phyloP scores from a whole-genome alignment of 2,329 filamentous ascomycete species.

The Lecanicillium sp. region DNA sequence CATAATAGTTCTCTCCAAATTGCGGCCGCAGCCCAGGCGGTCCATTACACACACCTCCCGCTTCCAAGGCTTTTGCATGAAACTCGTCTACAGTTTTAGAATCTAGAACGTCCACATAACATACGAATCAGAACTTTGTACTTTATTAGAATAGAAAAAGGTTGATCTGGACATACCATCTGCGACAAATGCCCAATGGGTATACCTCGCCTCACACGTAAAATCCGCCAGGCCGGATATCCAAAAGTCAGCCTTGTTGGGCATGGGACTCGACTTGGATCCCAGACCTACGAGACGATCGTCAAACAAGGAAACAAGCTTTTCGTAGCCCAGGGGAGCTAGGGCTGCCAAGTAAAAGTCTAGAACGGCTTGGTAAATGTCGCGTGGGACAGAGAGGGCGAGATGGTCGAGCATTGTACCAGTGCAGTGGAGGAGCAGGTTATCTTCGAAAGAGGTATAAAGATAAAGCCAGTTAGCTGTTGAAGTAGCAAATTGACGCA shows the following conservation, averaged over 20 bases:
- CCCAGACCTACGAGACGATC: slow-evolving; percentile 6
- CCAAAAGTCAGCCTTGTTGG: slow-evolving; percentile 7
- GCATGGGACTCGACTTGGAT: slow-evolving; percentile 3
- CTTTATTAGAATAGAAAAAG: background rate
- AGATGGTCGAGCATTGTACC: slow-evolving; percentile 9
- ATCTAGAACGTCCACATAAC: slow-evolving; percentile 15
- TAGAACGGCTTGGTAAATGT: slow-evolving; percentile 6
- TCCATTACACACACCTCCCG: slow-evolving; percentile 34
- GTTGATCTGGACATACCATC: too few relatives aligned
- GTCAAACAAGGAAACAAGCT: slow-evolving; percentile 7
- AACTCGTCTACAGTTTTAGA: slow-evolving; percentile 31
- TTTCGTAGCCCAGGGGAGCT: slow-evolving; percentile 7
- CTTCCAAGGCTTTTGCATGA: slow-evolving; percentile 26
- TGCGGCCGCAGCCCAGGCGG: slow-evolving; percentile 29
- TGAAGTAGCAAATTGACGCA: too few relatives aligned
- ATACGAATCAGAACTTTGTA: too few relatives aligned
- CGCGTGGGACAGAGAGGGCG: slow-evolving; percentile 7
- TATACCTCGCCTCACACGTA: background rate
- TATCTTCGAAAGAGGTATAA: too few relatives aligned
- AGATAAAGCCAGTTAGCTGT: too few relatives aligned
- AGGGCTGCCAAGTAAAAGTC: slow-evolving; percentile 7
- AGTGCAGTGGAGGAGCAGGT: too few relatives aligned
- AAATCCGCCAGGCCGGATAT: slow-evolving; percentile 5
- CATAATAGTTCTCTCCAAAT: slow-evolving; percentile 35
- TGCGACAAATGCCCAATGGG: slow-evolving; percentile 6